Evolutionary conservation across 1,284 basidiomycete genomes (phyloP).

Genomic region (Pseudozyma pruni): DNA sequence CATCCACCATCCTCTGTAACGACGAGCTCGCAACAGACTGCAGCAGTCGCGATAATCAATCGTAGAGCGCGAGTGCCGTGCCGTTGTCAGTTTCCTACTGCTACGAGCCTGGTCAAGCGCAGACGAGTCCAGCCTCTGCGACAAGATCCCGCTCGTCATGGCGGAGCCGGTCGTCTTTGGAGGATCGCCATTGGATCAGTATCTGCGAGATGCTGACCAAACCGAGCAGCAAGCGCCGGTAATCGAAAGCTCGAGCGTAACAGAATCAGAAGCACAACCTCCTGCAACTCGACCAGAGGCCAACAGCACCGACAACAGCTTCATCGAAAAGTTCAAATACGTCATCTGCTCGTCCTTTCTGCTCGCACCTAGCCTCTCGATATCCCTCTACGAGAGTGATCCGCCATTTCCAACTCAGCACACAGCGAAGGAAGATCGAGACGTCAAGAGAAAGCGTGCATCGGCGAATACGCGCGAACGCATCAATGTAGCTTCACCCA

Average conservation of each 20-base stretch:
- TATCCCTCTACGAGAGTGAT: slow-evolving; percentile 60
- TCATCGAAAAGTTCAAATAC: slow-evolving; percentile 64
- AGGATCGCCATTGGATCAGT: slow-evolving; percentile 48
- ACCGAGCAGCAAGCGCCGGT: background rate
- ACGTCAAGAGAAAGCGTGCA: background rate
- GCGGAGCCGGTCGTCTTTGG: slow-evolving; percentile 52
- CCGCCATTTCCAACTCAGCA: slow-evolving; percentile 11
- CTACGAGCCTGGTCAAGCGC: too few relatives aligned
- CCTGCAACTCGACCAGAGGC: background rate
- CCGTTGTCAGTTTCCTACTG: too few relatives aligned
- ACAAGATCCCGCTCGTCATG: slow-evolving; percentile 21
- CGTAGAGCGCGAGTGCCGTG: too few relatives aligned
- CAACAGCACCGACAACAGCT: slow-evolving; percentile 20
- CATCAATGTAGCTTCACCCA: too few relatives aligned
- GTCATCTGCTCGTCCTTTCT: slow-evolving; percentile 64
- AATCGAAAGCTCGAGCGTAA: background rate
- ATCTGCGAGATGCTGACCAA: slow-evolving; percentile 31
- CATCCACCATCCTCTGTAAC: background rate
- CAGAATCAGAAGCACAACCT: background rate
- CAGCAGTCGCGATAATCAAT: background rate
- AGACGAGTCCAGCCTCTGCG: background rate
- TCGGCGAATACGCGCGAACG: too few relatives aligned
- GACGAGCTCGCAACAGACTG: too few relatives aligned
- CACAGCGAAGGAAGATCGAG: background rate
- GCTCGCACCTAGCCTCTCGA: slow-evolving; percentile 60